Base-by-base conservation (phyloP, 805 yeast species). In the Kazachstania bromeliacearum region DNA sequence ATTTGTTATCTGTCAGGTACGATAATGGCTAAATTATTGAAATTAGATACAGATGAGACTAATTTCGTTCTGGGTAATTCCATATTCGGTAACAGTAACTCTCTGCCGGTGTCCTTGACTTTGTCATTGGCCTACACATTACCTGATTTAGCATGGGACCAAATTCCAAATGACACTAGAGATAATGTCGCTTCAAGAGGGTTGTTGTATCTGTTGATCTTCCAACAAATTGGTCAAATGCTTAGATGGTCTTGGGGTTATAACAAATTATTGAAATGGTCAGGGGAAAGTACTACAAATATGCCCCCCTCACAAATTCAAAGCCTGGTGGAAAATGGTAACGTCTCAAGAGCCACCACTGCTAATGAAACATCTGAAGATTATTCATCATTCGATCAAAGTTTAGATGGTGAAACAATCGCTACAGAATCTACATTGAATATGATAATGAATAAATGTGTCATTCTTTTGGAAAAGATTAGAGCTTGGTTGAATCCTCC, bases 31-130 rank as follows among this genome's bases (percentile, higher is more conserved):
- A 55, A 59, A 10, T 44, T 76, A 29, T 56, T 87, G 43, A 51
- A 60, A 6, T 63, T 92, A 48, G 82, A 82, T 48, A 73, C 65
- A 33, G 75, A 83, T 10, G 96, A 92, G 60, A 55, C 84, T 3
- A 88, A 89, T 62, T 89, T 85, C 51, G 96, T 92, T 34, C 81
- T 94, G 16, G 97, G 96, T 2, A 92, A 92, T 94, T 85, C 92
- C 2, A 95, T 88, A 5, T 89, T 89, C 62, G 97, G 96, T 36
- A 92, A 89, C 62, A 85, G 95, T 30, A 89, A 89, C 65, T 83
- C 95, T 8, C 70, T 89, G 38, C 97, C 98, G 0, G 97, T 89
- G 2, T 85, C 96, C 0, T 68, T 92, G 45, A 82, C 92, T 1
- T 64, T 92, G 38, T 79, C 94, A 1, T 64, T 82, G 44, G 77